Evolutionary conservation across 306 rosid genomes (phyloP).

Genomic region (Prunus mongolica): DNA sequence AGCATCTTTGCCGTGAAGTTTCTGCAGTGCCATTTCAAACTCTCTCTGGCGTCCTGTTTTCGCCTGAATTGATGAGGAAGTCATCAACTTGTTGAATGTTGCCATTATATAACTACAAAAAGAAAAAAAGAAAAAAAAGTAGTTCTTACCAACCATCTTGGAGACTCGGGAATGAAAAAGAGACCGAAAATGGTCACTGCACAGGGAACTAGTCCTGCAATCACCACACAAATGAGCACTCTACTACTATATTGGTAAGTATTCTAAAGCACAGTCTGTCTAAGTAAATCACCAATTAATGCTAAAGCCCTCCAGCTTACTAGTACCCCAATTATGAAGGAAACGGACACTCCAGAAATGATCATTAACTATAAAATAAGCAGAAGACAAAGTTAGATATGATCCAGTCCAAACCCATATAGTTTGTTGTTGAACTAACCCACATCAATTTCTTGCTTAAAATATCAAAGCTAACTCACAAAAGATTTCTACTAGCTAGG

Average conservation of each 20-base stretch:
- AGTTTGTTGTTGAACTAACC: background rate
- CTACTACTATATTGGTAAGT: background rate
- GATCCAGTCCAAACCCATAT: background rate
- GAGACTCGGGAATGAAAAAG: conserved; percentile 90
- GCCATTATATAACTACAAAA: background rate
- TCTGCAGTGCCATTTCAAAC: conserved; percentile 56
- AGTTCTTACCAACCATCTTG: conserved; percentile 87
- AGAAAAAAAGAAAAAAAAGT: background rate
- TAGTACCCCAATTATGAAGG: conserved; percentile 75
- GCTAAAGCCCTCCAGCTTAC: conserved; percentile 80
- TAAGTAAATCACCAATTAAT: conserved; percentile 45
- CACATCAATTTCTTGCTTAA: background rate
- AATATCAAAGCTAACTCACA: background rate
- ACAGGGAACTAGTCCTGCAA: conserved; percentile 75
- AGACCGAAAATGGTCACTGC: conserved; percentile 74
- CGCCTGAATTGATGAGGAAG: conserved; percentile 47
- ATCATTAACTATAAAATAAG: conserved; percentile 68
- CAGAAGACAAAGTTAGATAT: background rate
- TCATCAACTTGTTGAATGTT: background rate
- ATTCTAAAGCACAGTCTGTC: conserved; percentile 5
- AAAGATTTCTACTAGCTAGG: background rate
- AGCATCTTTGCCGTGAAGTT: conserved; percentile 72
- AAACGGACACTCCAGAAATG: conserved; percentile 51
- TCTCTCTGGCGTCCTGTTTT: conserved; percentile 55
- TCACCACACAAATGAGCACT: conserved; percentile 25